phyloP scores from a whole-genome alignment of 2,329 filamentous ascomycete species.

The Trematosphaeria pertusa region DNA sequence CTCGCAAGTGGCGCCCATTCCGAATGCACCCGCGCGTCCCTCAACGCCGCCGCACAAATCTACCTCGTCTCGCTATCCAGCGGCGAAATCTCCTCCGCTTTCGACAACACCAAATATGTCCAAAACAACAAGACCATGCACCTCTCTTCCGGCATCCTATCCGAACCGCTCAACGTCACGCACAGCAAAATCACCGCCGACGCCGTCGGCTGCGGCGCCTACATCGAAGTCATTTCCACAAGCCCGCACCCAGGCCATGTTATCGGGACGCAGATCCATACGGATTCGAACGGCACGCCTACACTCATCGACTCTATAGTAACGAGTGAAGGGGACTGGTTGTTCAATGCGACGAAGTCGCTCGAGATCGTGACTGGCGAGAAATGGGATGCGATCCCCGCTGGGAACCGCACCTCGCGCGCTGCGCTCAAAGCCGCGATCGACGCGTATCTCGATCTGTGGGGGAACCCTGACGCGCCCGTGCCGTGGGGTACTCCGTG shows the following conservation, averaged over 20 bases:
- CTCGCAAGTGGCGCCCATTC: neutral
- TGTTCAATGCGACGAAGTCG: constrained; percentile 2
- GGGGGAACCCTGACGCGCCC: neutral
- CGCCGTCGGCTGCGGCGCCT: neutral
- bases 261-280: constrained; percentile 9
- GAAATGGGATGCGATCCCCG: neutral
- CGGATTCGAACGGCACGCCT: neutral
- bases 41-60: constrained; percentile 1
- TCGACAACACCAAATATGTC: neutral
- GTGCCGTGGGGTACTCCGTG: constrained; percentile 5
- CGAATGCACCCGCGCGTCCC: constrained; percentile 4
- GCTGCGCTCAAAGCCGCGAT: neutral
- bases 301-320: constrained; percentile 4
- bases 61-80: neutral
- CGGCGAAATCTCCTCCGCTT: neutral
- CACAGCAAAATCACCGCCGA: constrained; percentile 2
- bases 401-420: neutral
- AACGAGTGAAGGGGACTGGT: constrained; percentile 3
- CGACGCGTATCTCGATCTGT: neutral
- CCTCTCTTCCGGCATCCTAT: neutral
- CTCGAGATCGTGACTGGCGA: neutral
- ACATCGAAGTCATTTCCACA: constrained; percentile 2
- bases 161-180: neutral
- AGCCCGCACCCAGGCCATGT: constrained; percentile 1
- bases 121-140: neutral